Conservation (phyloP, 2,329 filamentous ascomycete species). For the Chalara sp. region DNA sequence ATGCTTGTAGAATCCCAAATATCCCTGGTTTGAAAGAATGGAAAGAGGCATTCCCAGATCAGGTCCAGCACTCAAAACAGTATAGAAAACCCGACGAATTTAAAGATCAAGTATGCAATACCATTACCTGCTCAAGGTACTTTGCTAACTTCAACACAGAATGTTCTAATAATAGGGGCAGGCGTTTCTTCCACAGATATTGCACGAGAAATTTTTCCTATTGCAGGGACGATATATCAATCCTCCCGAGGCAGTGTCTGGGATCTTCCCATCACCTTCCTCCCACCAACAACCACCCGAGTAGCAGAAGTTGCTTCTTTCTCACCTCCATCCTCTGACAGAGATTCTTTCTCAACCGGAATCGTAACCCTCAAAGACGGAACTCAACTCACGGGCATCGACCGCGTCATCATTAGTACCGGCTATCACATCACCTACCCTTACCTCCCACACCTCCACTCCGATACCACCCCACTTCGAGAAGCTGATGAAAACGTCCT, state of each 20-base stretch:
- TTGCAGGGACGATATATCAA: constrained; percentile 23
- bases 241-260: constrained; percentile 16
- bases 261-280: constrained; percentile 15
- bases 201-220: constrained; percentile 14
- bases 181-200: constrained; percentile 42
- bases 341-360: constrained; percentile 17
- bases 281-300: constrained; percentile 12
- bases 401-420: constrained; percentile 58
- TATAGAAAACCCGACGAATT: constrained; percentile 59
- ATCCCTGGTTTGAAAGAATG: constrained; percentile 51
- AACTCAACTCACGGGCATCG: constrained; percentile 43
- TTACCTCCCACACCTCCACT: constrained; percentile 46
- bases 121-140: background rate
- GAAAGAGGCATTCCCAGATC: constrained; percentile 44
- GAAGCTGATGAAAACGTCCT: constrained; percentile 46
- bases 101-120: constrained; percentile 33
- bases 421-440: constrained; percentile 64
- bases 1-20: constrained; percentile 53
- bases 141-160: constrained; percentile 24
- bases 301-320: constrained; percentile 18
- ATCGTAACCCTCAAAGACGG: constrained; percentile 48
- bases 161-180: constrained; percentile 48
- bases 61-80: constrained; percentile 62
- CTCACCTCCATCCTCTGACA: background rate
- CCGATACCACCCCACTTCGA: constrained; percentile 31